A percentile compares a stretch with the other conserved stretches of the same genome.
Evolutionary conservation across 306 rosid genomes (phyloP).

Genomic region (Gynostemma pentaphyllum): DNA sequence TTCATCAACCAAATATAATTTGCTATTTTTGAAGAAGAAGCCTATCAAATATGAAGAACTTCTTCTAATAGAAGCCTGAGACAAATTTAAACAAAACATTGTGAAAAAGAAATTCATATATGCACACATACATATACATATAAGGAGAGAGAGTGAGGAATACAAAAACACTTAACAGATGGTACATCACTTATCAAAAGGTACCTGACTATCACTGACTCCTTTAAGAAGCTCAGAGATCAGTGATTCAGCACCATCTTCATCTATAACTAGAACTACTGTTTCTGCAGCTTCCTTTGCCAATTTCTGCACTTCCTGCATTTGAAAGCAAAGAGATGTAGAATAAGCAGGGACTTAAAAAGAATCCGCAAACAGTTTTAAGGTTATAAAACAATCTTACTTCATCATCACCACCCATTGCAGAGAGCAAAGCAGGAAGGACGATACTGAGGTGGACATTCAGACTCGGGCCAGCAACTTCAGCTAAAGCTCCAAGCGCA

Average conservation of each 20-base stretch:
- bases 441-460: slow-evolving; percentile 68
- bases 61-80: slow-evolving; percentile 74
- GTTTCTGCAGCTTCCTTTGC: slow-evolving; percentile 94
- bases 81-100: slow-evolving; percentile 15
- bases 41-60: slow-evolving; percentile 75
- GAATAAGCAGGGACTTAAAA: not conserved
- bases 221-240: slow-evolving; percentile 75
- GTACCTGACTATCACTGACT: slow-evolving; percentile 72
- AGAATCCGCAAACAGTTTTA: not conserved
- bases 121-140: not conserved
- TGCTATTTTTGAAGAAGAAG: slow-evolving; percentile 85
- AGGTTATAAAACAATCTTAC: slow-evolving; percentile 21
- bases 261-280: slow-evolving; percentile 73
- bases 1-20: slow-evolving; percentile 85
- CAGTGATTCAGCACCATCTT: slow-evolving; percentile 82
- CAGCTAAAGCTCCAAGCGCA: slow-evolving; percentile 96
- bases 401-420: slow-evolving; percentile 65
- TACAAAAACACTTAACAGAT: not conserved
- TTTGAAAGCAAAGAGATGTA: slow-evolving; percentile 9
- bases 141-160: not conserved
- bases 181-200: not conserved
- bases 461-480: slow-evolving; percentile 94
- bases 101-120: not conserved
- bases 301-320: slow-evolving; percentile 69
- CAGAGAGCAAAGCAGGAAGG: slow-evolving; percentile 83